phyloP scores from a whole-genome alignment of 2,329 filamentous ascomycete species.

The Pestalotiopsis sp. region DNA sequence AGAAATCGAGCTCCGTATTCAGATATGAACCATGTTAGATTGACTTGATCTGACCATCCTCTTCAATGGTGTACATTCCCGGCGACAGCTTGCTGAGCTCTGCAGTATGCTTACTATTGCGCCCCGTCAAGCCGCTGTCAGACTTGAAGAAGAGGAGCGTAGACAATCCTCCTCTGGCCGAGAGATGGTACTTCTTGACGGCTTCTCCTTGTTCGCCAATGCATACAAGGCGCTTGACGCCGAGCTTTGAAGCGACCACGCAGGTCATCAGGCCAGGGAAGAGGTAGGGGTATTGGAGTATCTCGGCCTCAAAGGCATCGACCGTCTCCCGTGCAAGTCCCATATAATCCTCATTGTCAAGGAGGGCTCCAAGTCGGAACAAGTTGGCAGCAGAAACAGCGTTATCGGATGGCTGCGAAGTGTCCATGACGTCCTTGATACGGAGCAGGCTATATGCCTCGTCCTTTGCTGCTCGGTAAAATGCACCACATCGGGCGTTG shows the following conservation, averaged over 20 bases:
- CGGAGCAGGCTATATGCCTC: slow-evolving; percentile 77
- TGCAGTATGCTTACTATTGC: not conserved
- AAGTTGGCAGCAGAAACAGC: slow-evolving; percentile 85
- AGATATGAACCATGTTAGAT: not conserved
- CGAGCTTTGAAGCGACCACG: slow-evolving; percentile 75
- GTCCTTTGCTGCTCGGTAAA: slow-evolving; percentile 70
- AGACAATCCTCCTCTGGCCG: slow-evolving; percentile 31
- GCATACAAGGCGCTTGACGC: slow-evolving; percentile 50
- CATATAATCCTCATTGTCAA: slow-evolving; percentile 55
- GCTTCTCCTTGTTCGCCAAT: slow-evolving; percentile 21
- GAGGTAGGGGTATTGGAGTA: slow-evolving; percentile 90
- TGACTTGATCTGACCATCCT: not conserved
- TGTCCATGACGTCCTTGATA: slow-evolving; percentile 95
- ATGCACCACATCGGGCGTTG: slow-evolving; percentile 57
- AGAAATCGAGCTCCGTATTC: not conserved
- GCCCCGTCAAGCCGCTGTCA: not conserved
- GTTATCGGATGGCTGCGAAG: slow-evolving; percentile 87
- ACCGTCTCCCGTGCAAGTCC: slow-evolving; percentile 73
- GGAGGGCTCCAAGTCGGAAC: slow-evolving; percentile 74
- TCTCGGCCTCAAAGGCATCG: slow-evolving; percentile 86
- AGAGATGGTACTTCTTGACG: slow-evolving; percentile 22
- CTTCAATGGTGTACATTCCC: slow-evolving; percentile 4
- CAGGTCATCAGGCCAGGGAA: slow-evolving; percentile 80
- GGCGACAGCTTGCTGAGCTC: not conserved
- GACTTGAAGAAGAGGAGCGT: slow-evolving; percentile 22